phyloP scores from a whole-genome alignment of 2,329 filamentous ascomycete genomes.

The Fusarium kyushuense region DNA sequence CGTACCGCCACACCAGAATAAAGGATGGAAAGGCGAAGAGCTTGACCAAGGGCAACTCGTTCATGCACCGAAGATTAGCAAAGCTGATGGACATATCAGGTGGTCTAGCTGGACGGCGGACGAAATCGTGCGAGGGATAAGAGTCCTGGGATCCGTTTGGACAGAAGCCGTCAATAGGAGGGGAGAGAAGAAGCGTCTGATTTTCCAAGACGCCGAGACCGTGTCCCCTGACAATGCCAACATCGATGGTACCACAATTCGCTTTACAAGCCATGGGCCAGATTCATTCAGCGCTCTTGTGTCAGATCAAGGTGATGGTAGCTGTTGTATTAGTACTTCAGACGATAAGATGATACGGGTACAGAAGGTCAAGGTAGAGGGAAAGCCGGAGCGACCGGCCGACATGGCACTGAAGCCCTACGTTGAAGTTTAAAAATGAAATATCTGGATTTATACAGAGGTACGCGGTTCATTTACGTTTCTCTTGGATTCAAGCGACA shows the following conservation, averaged over 20 bases:
- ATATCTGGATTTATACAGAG: neutral
- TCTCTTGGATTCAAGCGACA: neutral
- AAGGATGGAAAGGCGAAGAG: conserved; percentile 47
- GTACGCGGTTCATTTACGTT: neutral
- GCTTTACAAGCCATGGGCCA: conserved; percentile 31
- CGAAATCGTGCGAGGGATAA: conserved; percentile 66
- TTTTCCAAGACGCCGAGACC: conserved; percentile 54
- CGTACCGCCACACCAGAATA: conserved; percentile 67
- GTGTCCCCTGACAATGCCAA: conserved; percentile 6
- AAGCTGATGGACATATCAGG: conserved; percentile 71
- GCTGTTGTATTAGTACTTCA: conserved; percentile 40
- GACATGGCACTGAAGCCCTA: conserved; percentile 41
- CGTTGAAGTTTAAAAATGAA: neutral
- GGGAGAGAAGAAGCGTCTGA: conserved; percentile 52
- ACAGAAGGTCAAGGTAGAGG: conserved; percentile 51
- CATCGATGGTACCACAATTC: conserved; percentile 4
- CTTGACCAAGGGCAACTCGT: conserved; percentile 37
- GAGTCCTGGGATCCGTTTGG: conserved; percentile 77
- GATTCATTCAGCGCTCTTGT: conserved; percentile 15
- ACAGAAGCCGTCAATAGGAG: conserved; percentile 53
- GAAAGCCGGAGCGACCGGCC: conserved; percentile 48
- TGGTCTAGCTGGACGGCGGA: conserved; percentile 66
- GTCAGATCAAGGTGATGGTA: conserved; percentile 34
- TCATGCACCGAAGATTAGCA: conserved; percentile 80
- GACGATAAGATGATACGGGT: conserved; percentile 47